Base-by-base conservation (phyloP, 805 yeast genomes). In the Kluyveromyces dobzhanskii region DNA sequence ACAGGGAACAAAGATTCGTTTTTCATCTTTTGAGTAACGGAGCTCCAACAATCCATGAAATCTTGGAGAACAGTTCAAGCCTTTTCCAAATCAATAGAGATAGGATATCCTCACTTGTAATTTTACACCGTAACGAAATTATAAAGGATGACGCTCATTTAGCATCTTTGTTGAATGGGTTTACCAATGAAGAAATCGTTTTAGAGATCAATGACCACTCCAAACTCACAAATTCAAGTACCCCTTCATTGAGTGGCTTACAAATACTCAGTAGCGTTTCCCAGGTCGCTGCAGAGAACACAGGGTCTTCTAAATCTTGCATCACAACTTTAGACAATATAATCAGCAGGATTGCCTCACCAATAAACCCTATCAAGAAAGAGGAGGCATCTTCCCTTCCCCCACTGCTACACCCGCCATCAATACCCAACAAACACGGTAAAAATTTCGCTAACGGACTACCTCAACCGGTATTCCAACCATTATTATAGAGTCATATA, bases 31-130 rank as follows among this genome's bases (percentile, higher is more conserved):
- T 68, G 34, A 74, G 76, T 45, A 75, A 81, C 32, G 81, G 94
- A 0, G 81, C 94, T 5, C 97, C 97, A 2, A 80, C 92, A 0
- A 63, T 79, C 29, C 52, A 70, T 21, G 97, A 88, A 59, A 61
- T 88, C n/a, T 50, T 86, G 10, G 84, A 82, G 41, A 87, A 86
- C 54, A 86, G 85, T 12, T 76, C 75, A 39, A 66, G 70, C 37
- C 83, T 88, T 17, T 88, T 88, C 57, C 71, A 73, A n/a, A 71
- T 78, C 24, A 36, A 43, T 13, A 43, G 45, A 18, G 37, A 34
- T 12, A 34, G 21, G 21, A 17, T 34, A 11, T 10, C 37, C 10
- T 39, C 39, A 17, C 33, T 56, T 21, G 50, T 48, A 11, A 40
- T 56, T 17, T 45, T 45, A 24, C 51, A 55, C 34, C 43, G 50